Base-by-base conservation (phyloP, 2,329 filamentous ascomycete genomes). In the Diaporthe caulivora region DNA sequence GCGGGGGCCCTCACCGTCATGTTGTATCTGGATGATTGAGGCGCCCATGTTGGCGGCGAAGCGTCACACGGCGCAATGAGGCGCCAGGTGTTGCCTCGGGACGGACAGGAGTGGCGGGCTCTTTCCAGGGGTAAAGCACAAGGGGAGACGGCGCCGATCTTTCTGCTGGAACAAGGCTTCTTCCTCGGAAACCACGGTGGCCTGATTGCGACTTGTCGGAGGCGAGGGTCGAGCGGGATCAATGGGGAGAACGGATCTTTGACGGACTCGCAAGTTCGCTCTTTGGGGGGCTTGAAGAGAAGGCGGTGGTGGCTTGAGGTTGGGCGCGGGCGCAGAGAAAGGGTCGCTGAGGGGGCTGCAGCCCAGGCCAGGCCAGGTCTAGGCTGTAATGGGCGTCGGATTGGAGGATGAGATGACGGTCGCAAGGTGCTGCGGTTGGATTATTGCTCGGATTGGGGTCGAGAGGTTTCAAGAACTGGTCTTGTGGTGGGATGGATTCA, bases 1-100 rank as follows among this genome's bases (percentile, higher is more conserved):
- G 24, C 26, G 21, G 24, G 5, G 70, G 79, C 17, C 15, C 89
- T 83, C 84, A 94, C 93, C 87, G 77, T 94, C 92, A 79, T 92
- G 92, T 87, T 97, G 95, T 80, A 95, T 92, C 81, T 95, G 92
- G 80, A 98, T 93, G 79, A 95, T 90, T 77, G 95, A 97, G 83
- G 93, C 87, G 79, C 91, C 93, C 95, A 98, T 98, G 79, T 83
- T 92, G 87, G 84, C 82, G 82, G 76, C 75, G 76, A 74, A 76
- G 76, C 65, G 70, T 74, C 72, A 74, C 74, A 53, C 73, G 53
- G 69, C 31, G 70, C 58, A 47, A 54, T 68, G 31, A 64, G 40
- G 65, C 69, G 53, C 51, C 72, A 54, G 54, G 71, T 21, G 67
- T 60, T 64, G 62, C 37, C 68, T 57, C 54, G 44, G 26, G 67